Base-by-base conservation (phyloP, 352 stramenopile species). In the Hyaloperonospora arabidopsidis region DNA sequence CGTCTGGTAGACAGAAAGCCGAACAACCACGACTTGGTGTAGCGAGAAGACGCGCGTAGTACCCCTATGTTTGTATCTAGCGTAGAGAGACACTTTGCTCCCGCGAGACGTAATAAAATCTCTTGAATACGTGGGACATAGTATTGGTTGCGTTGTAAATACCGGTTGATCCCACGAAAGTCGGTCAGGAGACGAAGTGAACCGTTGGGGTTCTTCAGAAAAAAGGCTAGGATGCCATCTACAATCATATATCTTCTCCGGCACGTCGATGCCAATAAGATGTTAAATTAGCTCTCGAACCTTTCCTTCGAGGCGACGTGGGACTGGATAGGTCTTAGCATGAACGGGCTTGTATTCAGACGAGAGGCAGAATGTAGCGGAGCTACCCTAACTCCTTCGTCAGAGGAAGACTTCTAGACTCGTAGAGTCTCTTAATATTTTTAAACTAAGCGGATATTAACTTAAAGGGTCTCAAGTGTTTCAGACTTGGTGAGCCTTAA, bases 51-150 rank as follows among this genome's bases (percentile, higher is more conserved):
- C 25, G 25, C 0, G 43, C 43, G 15, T 47, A 52, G 18, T 58
- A 58, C 7, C 52, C 52, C 0, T n/a, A 58, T 12, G n/a, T 58
- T 52, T 6, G 21, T 41, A 39, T 58, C 52, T 2, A 58, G 32
- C 3, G 28, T 49, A n/a, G 32, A 50, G 12, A 52, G 39, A 14
- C 43, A 52, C 52, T 58, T 50, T 2, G 21, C n/a, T 17, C 25
- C 15, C 4, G 32, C 48, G 8, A 47, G 48, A 7, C 25, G 35
- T 25, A 51, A 43, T 11, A 57, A 23, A 5, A 49, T 36, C 13
- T 57, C 51, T 13, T 19, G 19, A 14, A 51, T 57, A 4, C 17
- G 28, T 19, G 41, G 18, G 29, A 51, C 43, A 22, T 57, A 57
- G 25, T 45, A 50, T 21, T 39, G 50, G 22, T 28, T 46, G 5